Evolutionary conservation across 2,329 filamentous ascomycete genomes (phyloP).

Genomic region (Purpureocillium lavendulum): DNA sequence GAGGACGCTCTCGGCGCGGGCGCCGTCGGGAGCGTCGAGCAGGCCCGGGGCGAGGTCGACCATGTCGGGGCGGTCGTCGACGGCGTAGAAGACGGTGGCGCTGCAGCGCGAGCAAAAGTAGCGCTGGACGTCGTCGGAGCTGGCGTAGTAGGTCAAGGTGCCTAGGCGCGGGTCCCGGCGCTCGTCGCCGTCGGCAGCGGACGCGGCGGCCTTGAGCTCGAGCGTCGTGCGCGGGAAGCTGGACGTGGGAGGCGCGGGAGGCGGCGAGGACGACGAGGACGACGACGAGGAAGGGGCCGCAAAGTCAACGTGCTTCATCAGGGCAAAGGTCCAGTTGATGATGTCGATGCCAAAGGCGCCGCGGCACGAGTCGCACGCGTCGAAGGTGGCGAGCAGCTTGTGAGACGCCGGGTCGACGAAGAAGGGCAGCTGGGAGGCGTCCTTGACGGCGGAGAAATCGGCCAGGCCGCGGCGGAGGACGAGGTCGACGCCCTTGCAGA

Average conservation of each 20-base stretch:
- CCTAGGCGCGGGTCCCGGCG: slow-evolving; percentile 28
- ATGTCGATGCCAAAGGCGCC: slow-evolving; percentile 31
- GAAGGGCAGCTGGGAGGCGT: slow-evolving; percentile 23
- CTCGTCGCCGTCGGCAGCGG: slow-evolving; percentile 2
- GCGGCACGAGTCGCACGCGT: slow-evolving; percentile 40
- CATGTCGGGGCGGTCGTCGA: slow-evolving; percentile 25
- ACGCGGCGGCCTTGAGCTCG: slow-evolving; percentile 25
- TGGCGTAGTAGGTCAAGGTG: slow-evolving; percentile 32
- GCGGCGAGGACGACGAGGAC: too few species aligned
- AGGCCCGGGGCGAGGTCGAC: slow-evolving; percentile 37
- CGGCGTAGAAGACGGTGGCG: slow-evolving; percentile 35
- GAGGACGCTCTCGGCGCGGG: slow-evolving; percentile 34
- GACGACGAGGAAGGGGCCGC: too few species aligned
- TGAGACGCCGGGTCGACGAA: slow-evolving; percentile 33
- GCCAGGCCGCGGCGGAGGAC: slow-evolving; percentile 20
- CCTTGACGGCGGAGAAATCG: slow-evolving; percentile 17
- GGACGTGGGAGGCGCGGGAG: too few species aligned
- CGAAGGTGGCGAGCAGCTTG: slow-evolving; percentile 29
- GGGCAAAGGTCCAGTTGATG: slow-evolving; percentile 34
- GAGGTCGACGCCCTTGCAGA: slow-evolving; percentile 37
- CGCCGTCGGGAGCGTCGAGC: slow-evolving; percentile 32
- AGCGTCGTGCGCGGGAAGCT: slow-evolving; percentile 12
- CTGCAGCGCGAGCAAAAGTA: slow-evolving; percentile 42
- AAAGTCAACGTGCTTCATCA: slow-evolving; percentile 28
- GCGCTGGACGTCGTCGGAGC: slow-evolving; percentile 33